Evolutionary conservation across 805 yeast species (phyloP), one percentile per base, ranked within the genome.

Genomic region (Candida ascalaphidarum): DNA sequence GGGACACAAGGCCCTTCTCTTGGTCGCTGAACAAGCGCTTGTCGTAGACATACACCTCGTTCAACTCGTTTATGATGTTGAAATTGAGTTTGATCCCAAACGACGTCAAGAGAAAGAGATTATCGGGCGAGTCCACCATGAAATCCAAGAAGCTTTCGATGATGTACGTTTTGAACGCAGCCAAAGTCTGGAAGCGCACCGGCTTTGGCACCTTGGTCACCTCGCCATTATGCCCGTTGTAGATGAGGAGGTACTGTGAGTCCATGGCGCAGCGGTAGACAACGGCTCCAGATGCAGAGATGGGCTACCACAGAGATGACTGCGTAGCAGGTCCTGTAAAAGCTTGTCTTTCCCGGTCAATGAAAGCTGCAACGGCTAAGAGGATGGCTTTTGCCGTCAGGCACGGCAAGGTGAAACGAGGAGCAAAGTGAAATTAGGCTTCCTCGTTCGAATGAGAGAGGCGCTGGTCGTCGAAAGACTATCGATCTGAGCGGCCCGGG

Each of bases 31-130:
- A 79, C 25, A 73, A 51, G 25, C 74, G 62, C 46, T 78, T 71
- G 47, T 81, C 85, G 50, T 65, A 80, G 1, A 72, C 74, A 46
- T 68, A 79, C 3, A 79, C 57, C 33, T 76, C 81, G 29, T 56
- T 58, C 17, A 68, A 48, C 33, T 72, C 77, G 37, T 70, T 58
- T 25, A 63, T 59, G 63, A 61, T 64, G 43, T 61, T 63, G 46
- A 58, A 68, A 46, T 70, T 74, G 36, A 81, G 56, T 40, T 70
- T 74, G 25, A 72, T 64, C 0, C 88, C 88, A 46, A 69, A 76
- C 1, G 85, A 73, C 3, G 85, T 66, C 21, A 81, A 50, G 10
- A 81, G 53, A 37, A 80, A 61, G n/a, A 61, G 37, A 34, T 58
- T 47, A 11, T 55, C 65, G 2, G 28, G 30, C 23, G 37, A 37